Percentiles rank a stretch among this genome's conserved stretches.
phyloP scores from a whole-genome alignment of 2,329 filamentous ascomycete genomes.

The Clonostachys rosea region DNA sequence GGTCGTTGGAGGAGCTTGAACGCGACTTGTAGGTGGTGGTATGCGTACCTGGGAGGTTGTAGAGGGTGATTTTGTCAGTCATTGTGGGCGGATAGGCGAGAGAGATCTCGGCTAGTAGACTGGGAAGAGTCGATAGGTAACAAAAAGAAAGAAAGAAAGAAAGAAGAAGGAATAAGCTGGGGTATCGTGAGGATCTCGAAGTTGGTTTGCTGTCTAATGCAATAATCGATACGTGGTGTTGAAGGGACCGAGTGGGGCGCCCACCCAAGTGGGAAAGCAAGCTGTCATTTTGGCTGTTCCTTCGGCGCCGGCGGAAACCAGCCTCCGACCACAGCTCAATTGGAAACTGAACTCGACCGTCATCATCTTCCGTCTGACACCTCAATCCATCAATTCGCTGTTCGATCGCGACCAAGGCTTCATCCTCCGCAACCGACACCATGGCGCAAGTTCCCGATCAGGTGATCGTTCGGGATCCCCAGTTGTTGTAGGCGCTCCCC shows the following conservation, averaged over 20 bases:
- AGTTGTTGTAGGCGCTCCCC: slow-evolving; percentile 73
- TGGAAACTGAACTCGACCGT: too few species aligned
- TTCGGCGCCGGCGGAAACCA: slow-evolving; percentile 9
- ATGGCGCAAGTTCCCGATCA: slow-evolving; percentile 88
- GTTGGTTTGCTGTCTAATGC: neutral
- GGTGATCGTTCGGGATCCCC: slow-evolving; percentile 97
- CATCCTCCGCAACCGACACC: slow-evolving; percentile 8
- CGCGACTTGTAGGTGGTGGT: too few species aligned
- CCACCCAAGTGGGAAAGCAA: slow-evolving; percentile 7
- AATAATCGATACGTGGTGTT: neutral
- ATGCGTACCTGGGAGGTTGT: slow-evolving; percentile 58
- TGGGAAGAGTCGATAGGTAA: too few species aligned
- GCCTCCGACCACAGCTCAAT: slow-evolving; percentile 5
- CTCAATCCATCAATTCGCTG: neutral
- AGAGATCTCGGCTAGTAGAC: too few species aligned
- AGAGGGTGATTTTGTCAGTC: slow-evolving; percentile 52
- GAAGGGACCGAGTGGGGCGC: slow-evolving; percentile 3
- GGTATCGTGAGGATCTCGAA: neutral
- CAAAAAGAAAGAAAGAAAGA: too few species aligned
- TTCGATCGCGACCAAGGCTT: neutral
- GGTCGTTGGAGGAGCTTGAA: slow-evolving; percentile 2
- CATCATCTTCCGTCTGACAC: slow-evolving; percentile 1
- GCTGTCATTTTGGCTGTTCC: slow-evolving; percentile 11
- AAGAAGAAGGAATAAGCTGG: too few species aligned
- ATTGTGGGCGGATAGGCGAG: slow-evolving; percentile 16